phyloP scores from a whole-genome alignment of 345 rosid genomes.

The Eucalyptus cloeziana region DNA sequence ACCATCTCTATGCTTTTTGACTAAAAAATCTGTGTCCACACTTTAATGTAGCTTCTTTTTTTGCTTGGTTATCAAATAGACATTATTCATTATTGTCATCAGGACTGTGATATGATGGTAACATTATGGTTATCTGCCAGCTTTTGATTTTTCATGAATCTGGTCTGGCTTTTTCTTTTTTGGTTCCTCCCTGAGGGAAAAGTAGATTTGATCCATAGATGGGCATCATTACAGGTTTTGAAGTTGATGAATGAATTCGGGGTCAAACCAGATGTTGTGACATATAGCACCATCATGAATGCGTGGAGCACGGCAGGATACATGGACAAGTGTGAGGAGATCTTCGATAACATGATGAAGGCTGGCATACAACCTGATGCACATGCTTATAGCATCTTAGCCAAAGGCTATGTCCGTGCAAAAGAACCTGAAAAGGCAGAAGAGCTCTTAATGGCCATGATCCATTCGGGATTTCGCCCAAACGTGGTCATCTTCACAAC shows the following conservation, averaged over 20 bases:
- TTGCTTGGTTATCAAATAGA: neutral
- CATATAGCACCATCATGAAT: constrained; percentile 91
- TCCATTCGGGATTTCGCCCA: constrained; percentile 34
- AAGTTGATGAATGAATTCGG: constrained; percentile 61
- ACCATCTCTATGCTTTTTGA: neutral
- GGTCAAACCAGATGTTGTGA: constrained; percentile 68
- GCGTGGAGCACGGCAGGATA: constrained; percentile 83
- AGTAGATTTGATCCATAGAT: neutral
- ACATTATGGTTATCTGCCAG: neutral
- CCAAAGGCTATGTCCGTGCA: constrained; percentile 77
- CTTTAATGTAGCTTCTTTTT: neutral
- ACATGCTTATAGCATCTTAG: constrained; percentile 72
- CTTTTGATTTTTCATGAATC: neutral
- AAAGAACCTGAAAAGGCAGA: constrained; percentile 70
- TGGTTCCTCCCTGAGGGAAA: neutral
- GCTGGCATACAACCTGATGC: constrained; percentile 68
- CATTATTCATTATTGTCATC: neutral
- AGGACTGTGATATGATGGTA: neutral
- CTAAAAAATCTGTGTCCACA: neutral
- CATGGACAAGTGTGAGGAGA: constrained; percentile 83
- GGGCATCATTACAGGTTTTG: constrained; percentile 25
- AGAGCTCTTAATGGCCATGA: constrained; percentile 40
- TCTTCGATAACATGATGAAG: constrained; percentile 68
- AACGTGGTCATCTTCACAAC: constrained; percentile 88
- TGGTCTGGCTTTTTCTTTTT: neutral